Base-by-base conservation (phyloP, 371 early-diverging fungal species). In the Circinella minor region DNA sequence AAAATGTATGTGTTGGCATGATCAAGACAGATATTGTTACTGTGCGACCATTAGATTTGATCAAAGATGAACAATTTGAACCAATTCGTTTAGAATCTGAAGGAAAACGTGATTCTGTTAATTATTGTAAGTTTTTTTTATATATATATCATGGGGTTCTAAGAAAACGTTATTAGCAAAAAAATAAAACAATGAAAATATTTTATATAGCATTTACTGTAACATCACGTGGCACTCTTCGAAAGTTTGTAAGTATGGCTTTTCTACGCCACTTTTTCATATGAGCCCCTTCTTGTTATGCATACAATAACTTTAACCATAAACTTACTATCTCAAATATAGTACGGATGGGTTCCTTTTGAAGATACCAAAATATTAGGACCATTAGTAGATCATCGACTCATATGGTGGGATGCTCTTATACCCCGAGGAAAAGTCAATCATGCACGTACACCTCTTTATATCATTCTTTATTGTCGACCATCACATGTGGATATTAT, bases 321-420 rank as follows among this genome's bases (percentile, higher is more conserved):
- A 11, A 15, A 11, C 47, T 15, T 47, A 47, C 51, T 51, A 57
- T 57, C 7, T 27, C 57, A 10, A 27, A 27, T 57, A 27, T 74
- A 81, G 81, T 77, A 71, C 60, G 85, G 85, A 7, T 84, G 85
- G 85, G 73, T 82, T 1, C 82, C 82, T 10, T 84, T 82, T 70
- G 72, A 77, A 55, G 79, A 79, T 36, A 84, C 85, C 10, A 73
- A 71, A 43, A 64, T 82, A 17, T 65, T 84, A n/a, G 85, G 85
- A 0, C 85, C 85, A 2, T 63, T 84, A 13, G 74, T 74, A 4
- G 82, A 84, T 13, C 65, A 69, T 36, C 61, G 68, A 4, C 36
- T 79, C 49, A 73, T 81, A 20, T 84, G 85, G 85, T 81, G 82
- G 81, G 85, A 85, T 38, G 77, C 80, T 7, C 65, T 82, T 18